Evolutionary conservation across 2,329 filamentous ascomycete species (phyloP), one percentile per base, ranked within the genome.

Genomic region (Alternaria gansuensis): DNA sequence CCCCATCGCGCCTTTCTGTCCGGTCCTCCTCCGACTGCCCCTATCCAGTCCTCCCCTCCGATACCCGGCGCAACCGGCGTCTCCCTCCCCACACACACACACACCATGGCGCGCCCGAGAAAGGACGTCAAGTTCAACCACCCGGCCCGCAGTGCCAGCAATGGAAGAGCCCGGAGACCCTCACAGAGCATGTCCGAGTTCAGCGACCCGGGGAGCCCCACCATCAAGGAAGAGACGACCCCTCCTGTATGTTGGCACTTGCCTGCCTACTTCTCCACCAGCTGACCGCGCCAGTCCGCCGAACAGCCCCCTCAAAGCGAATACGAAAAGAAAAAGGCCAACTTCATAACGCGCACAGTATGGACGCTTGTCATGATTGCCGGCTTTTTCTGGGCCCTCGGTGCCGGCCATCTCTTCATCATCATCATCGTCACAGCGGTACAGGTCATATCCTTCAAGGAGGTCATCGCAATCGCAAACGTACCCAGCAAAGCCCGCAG

Each of bases 351-450:
- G 37, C 89, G 95, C 73, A 94, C 94, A 54, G 92, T 97, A 84
- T 99, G 95, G 95, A 97, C 92, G 3, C 89, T 99, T 65, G 89
- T 97, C 80, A 99, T 99, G 95, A 96, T 99, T 71, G 90, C 84
- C 54, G 86, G 88, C 73, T 99, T 99, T 85, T 97, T 98, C 80
- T 85, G 87, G 57, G 88, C 92, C 65, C 90, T 99, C 79, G 96
- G 97, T 82, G 92, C 93, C 73, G 95, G 95, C 62, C 95, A 99
- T 81, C 93, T 99, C 77, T 99, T 98, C 83, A 91, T 99, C 77
- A 92, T 99, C 76, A 88, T 88, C 71, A 88, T 97, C 75, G 91
- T 97, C 70, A 98, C 95, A 28, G 91, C 90, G 48, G 85, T 99
- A 61, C 95, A 99, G 81, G 94, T 99, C 77, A 86, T 99, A 70